phyloP scores from a whole-genome alignment of 31 red algal genomes.

The Bonnemaisonia californica region DNA sequence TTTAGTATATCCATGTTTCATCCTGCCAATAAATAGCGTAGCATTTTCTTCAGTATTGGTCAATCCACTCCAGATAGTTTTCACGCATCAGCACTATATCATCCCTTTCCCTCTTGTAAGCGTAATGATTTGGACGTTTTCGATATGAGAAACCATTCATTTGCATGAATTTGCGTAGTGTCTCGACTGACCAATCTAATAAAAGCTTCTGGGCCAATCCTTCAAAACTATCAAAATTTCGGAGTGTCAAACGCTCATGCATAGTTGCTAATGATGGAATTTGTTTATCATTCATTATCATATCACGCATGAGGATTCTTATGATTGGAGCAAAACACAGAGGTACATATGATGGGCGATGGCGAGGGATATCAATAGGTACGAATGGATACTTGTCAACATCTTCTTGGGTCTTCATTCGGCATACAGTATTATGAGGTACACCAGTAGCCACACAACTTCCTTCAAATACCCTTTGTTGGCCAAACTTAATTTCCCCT shows the following conservation, averaged over 20 bases:
- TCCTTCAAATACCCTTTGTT: not conserved
- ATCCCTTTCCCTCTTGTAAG: not conserved
- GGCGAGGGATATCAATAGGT: not conserved
- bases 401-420: not conserved
- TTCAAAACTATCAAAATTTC: not conserved
- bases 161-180: not conserved
- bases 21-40: conserved; percentile 26
- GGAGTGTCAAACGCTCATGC: not conserved
- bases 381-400: not conserved
- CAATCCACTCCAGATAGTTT: conserved; percentile 22
- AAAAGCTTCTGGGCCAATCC: not conserved
- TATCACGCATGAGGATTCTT: conserved; percentile 1
- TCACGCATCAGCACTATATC: conserved; percentile 14
- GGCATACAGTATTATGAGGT: not conserved
- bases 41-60: conserved; percentile 4
- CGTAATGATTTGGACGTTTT: not conserved
- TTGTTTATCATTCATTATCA: not conserved
- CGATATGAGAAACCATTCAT: not conserved
- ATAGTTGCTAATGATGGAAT: not conserved
- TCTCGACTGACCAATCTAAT: not conserved
- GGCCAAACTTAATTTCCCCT: not conserved
- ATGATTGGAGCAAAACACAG: not conserved
- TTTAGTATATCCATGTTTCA: conserved; percentile 33
- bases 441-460: not conserved
- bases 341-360: not conserved